These are phyloP conservation scores for Capronia americana DNA, from an alignment of 2,329 filamentous ascomycete genomes.

Conservation along the genomic window DNA sequence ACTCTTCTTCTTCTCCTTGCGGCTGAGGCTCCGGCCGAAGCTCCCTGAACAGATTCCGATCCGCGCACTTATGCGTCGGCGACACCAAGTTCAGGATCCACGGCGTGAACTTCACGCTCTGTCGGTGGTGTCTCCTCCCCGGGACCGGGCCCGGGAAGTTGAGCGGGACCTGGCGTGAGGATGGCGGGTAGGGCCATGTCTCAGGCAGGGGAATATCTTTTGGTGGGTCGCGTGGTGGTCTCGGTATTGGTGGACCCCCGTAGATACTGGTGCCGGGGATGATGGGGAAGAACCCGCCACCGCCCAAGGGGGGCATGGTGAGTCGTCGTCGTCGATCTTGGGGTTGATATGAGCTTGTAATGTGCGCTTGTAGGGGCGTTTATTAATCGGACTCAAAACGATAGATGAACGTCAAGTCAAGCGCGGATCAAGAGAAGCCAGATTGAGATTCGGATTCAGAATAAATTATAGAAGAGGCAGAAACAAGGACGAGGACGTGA, in stretches of 20 bases:
- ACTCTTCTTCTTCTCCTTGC: neutral
- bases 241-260: neutral
- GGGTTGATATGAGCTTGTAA: too few species aligned
- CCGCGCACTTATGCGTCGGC: conserved; percentile 21
- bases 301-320: neutral
- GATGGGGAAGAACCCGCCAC: neutral
- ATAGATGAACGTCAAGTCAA: too few species aligned
- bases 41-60: conserved; percentile 19
- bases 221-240: neutral
- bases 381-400: too few species aligned
- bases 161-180: neutral
- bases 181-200: neutral
- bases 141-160: neutral
- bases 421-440: too few species aligned
- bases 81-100: conserved; percentile 25
- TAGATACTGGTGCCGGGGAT: neutral
- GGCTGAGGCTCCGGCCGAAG: neutral
- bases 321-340: too few species aligned
- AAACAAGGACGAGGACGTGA: too few species aligned
- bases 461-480: too few species aligned
- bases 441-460: too few species aligned
- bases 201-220: conserved; percentile 8
- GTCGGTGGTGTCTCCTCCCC: neutral
- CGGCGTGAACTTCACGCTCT: conserved; percentile 15
- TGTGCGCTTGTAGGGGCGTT: too few species aligned